Conservation (phyloP, 257 asterid species). For the Lycium barbarum region DNA sequence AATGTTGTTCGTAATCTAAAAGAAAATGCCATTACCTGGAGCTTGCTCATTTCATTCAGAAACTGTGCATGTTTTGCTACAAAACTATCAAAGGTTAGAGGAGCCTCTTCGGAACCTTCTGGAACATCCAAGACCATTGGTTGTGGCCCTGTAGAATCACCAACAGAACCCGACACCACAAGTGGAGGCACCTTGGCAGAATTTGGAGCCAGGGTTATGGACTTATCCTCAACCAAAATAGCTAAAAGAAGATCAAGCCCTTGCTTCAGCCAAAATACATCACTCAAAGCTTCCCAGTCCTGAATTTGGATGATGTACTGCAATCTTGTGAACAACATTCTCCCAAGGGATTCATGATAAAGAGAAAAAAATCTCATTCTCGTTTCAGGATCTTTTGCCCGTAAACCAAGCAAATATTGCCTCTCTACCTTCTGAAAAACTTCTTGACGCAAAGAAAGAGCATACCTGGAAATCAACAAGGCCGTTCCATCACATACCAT, state of each 20-base stretch:
- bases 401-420: constrained; percentile 87
- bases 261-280: constrained; percentile 98
- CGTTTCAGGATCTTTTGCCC: constrained; percentile 89
- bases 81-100: constrained; percentile 80
- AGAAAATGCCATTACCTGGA: constrained; percentile 61
- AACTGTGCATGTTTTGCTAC: constrained; percentile 84
- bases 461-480: constrained; percentile 67
- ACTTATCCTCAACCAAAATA: constrained; percentile 89
- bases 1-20: constrained; percentile 31
- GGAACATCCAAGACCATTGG: constrained; percentile 81
- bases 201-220: constrained; percentile 94
- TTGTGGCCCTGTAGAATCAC: constrained; percentile 69
- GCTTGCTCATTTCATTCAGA: constrained; percentile 87
- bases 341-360: constrained; percentile 90
- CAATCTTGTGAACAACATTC: constrained; percentile 85
- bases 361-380: constrained; percentile 83
- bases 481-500: constrained; percentile 32
- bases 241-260: constrained; percentile 99
- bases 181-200: constrained; percentile 92
- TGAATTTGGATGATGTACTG: constrained; percentile 92
- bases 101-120: constrained; percentile 79
- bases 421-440: constrained; percentile 98
- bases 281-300: constrained; percentile 99
- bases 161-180: constrained; percentile 53
- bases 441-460: constrained; percentile 77